Percentiles rank a stretch among this genome's conserved stretches.
Evolutionary conservation across 2,329 filamentous ascomycete genomes (phyloP).

Genomic region (Xylaria sp.): DNA sequence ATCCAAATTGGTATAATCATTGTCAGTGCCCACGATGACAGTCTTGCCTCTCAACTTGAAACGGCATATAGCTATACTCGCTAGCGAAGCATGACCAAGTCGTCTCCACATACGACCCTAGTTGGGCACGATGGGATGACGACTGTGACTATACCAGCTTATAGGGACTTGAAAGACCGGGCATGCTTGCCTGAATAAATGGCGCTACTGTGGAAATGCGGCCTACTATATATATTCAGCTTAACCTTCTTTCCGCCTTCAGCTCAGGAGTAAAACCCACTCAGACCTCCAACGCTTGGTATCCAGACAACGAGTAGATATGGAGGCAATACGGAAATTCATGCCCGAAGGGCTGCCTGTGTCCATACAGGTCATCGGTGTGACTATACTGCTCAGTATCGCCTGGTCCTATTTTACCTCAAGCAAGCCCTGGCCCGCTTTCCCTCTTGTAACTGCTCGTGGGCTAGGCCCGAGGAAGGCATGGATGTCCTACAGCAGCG

Average conservation of each 20-base stretch:
- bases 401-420: conserved; percentile 46
- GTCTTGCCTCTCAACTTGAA: neutral
- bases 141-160: conserved; percentile 20
- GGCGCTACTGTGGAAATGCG: conserved; percentile 1
- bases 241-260: neutral
- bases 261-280: neutral
- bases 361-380: conserved; percentile 45
- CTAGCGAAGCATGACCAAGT: neutral
- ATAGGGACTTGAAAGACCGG: conserved; percentile 9
- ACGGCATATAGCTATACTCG: neutral
- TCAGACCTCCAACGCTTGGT: neutral
- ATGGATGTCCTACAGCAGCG: conserved; percentile 44
- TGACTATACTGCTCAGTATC: conserved; percentile 44
- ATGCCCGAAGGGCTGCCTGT: conserved; percentile 48
- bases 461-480: conserved; percentile 46
- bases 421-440: conserved; percentile 44
- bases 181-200: conserved; percentile 28
- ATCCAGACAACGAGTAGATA: conserved; percentile 20
- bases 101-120: conserved; percentile 15
- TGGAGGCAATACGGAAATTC: conserved; percentile 44
- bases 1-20: neutral
- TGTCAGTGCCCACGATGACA: neutral
- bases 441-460: conserved; percentile 46
- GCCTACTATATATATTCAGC: conserved; percentile 4
- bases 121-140: conserved; percentile 23